A percentile compares a stretch with the other conserved stretches of the same genome.
Evolutionary conservation across 768 basidiomycete species (phyloP).

Genomic region (Lactarius vividus): DNA sequence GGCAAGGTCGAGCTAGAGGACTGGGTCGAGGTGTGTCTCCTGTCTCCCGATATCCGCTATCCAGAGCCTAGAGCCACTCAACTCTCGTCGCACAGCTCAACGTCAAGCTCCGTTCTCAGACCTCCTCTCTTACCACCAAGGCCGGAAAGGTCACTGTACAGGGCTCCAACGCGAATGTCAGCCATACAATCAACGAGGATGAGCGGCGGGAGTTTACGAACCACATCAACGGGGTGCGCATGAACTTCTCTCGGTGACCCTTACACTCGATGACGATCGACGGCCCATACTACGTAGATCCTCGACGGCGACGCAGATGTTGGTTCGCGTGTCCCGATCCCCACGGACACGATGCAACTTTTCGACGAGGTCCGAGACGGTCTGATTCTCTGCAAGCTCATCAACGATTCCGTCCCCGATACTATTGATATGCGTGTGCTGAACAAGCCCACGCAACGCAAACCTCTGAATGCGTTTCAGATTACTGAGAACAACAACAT

Average conservation of each 20-base stretch:
- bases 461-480: constrained; percentile 95
- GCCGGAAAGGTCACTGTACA: constrained; percentile 92
- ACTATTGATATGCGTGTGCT: constrained; percentile 98
- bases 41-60: background rate
- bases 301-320: constrained; percentile 90
- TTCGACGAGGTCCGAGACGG: constrained; percentile 98
- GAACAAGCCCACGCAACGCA: constrained; percentile 78
- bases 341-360: constrained; percentile 95
- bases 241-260: background rate
- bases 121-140: constrained; percentile 48
- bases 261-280: background rate
- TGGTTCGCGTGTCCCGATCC: constrained; percentile 80
- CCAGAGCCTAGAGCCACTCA: background rate
- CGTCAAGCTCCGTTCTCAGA: constrained; percentile 64
- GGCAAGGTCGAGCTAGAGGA: constrained; percentile 97
- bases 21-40: constrained; percentile 82
- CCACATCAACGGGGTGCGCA: constrained; percentile 89
- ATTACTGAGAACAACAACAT: constrained; percentile 99
- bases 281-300: constrained; percentile 54
- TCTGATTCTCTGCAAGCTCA: constrained; percentile 94
- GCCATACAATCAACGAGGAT: constrained; percentile 97
- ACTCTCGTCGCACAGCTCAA: constrained; percentile 53
- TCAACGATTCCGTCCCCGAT: constrained; percentile 99
- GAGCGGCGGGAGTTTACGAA: constrained; percentile 95
- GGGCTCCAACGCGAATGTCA: constrained; percentile 92